phyloP scores from a whole-genome alignment of 2,329 filamentous ascomycete genomes.

The Cercospora nicotianae region DNA sequence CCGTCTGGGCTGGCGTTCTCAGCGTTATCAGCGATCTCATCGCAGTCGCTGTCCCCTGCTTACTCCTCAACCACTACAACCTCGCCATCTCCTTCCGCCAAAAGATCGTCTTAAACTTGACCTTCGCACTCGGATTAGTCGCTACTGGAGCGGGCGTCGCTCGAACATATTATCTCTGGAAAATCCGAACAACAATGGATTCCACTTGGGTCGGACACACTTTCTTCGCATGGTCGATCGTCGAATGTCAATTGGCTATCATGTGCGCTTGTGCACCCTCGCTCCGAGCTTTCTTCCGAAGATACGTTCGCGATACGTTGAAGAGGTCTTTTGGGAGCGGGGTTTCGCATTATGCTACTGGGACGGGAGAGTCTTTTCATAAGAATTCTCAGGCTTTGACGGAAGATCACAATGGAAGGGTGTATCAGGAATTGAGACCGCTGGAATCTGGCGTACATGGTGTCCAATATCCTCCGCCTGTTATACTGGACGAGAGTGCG shows the following conservation, averaged over 20 bases:
- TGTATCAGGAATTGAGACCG: constrained; percentile 17
- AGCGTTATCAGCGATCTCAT: constrained; percentile 30
- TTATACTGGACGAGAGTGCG: constrained; percentile 12
- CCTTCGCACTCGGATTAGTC: constrained; percentile 30
- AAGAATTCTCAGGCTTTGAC: background rate
- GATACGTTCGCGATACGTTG: constrained; percentile 30
- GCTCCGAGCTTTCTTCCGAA: constrained; percentile 34
- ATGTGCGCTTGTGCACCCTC: constrained; percentile 37
- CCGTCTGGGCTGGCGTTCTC: constrained; percentile 22
- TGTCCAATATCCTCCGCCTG: constrained; percentile 14
- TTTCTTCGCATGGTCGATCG: constrained; percentile 33
- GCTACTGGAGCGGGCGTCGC: constrained; percentile 31
- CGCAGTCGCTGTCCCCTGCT: constrained; percentile 30
- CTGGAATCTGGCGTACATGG: constrained; percentile 21
- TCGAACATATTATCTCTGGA: constrained; percentile 30
- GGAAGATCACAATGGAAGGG: constrained; percentile 1
- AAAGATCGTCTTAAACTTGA: constrained; percentile 29
- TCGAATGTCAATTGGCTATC: constrained; percentile 36
- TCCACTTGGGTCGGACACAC: constrained; percentile 32
- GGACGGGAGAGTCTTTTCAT: background rate
- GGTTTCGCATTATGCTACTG: constrained; percentile 19
- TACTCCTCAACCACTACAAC: constrained; percentile 29
- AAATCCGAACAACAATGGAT: constrained; percentile 26
- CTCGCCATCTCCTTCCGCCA: constrained; percentile 28
- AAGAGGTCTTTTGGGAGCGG: constrained; percentile 19